Percentiles rank a stretch among this genome's conserved stretches.
phyloP scores from a whole-genome alignment of 495 filamentous ascomycete genomes.

The Pyrenula aspistea region DNA sequence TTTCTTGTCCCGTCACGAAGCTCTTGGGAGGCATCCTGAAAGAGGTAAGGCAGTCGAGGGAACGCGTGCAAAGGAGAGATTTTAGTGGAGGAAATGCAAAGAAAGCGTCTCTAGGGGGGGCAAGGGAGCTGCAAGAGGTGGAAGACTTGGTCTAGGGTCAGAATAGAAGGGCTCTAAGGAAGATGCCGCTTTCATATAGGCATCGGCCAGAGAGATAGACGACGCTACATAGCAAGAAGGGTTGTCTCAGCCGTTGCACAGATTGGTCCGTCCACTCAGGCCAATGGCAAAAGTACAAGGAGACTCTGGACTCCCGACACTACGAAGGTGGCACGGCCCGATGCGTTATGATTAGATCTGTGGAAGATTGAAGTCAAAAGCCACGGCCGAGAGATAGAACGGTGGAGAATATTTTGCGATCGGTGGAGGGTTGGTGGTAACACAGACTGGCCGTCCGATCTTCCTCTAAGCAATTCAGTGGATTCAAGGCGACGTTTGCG shows the following conservation, averaged over 20 bases:
- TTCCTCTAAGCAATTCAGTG: background rate
- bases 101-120: background rate
- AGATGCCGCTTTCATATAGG: background rate
- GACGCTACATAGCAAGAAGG: background rate
- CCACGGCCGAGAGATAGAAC: background rate
- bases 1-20: slow-evolving; percentile 32
- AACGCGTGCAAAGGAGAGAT: background rate
- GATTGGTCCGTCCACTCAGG: background rate
- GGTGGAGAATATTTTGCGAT: background rate
- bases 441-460: background rate
- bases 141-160: background rate
- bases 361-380: background rate
- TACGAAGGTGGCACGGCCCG: background rate
- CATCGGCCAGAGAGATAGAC: background rate
- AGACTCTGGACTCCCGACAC: background rate
- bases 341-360: background rate
- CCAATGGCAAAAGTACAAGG: background rate
- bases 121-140: background rate
- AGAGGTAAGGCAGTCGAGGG: background rate
- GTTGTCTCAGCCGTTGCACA: background rate
- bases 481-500: background rate
- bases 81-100: background rate
- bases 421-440: background rate
- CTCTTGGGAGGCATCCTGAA: background rate
- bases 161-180: background rate